Base-by-base conservation (phyloP, 2,329 filamentous ascomycete genomes). In the Gyromitra esculenta region DNA sequence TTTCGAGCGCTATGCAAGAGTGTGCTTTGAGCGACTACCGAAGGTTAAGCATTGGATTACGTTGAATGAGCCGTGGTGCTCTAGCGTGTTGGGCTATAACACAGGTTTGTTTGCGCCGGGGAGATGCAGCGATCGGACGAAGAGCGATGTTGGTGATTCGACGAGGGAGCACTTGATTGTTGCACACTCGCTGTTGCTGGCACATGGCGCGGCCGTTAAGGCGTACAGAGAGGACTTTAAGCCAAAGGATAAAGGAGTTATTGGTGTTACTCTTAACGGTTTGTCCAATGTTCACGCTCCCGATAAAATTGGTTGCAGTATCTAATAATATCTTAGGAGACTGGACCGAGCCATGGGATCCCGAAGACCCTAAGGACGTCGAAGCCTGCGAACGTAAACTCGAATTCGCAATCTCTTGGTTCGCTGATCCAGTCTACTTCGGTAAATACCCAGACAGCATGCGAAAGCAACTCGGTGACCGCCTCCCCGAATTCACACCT, bases 51-150 rank as follows among this genome's bases (percentile, higher is more conserved):
- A 92, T 84, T 97, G 93, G 93, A 92, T 94, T 83, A 96, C 92
- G 35, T 93, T 95, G 85, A 96, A 96, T 83, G 93, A 97, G 85
- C 93, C 93, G 2, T 96, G 92, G 90, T 96, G 92, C 84, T 92
- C 89, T 79, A 89, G 91, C 67, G 90, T 96, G 77, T 87, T 96
- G 54, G 93, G 93, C 45, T 96, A 95, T 84, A 91, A 88, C 82
- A 89, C 88, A 54, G 93, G 93, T 37, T 85, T 89, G 78, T 94
- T 94, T 82, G 93, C 93, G 9, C 93, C 93, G 0, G 93, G 93
- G n/a, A 90, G 89, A 82, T 92, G 90, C 5, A 93, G 91, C 80
- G 90, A 96, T 84, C 89, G 92, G 78, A 87, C 82, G 76, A 92
- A 90, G 86, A 92, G 88, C 65, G 31, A 48, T 13, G 74, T 35